Evolutionary conservation across 2,329 filamentous ascomycete genomes (phyloP), one percentile per base, ranked within the genome.

Genomic region (Fusarium tjaetaba): DNA sequence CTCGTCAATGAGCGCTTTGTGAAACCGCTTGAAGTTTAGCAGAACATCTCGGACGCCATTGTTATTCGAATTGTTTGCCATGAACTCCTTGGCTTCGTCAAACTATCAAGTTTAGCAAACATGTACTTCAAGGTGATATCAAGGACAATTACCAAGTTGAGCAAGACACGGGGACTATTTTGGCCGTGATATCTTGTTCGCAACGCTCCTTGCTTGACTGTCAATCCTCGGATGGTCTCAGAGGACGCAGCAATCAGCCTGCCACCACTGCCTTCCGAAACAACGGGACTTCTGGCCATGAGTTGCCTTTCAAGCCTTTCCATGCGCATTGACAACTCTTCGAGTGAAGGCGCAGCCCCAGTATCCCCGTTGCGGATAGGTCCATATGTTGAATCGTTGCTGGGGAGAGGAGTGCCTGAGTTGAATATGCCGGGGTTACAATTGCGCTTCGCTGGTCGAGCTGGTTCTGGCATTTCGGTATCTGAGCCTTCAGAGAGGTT

Each of bases 261-360:
- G 14, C 75, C 72, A 4, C 74, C 79, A 62, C 80, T 82, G 13
- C 76, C 70, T 34, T 84, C 83, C 8, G 82, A 82, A n/a, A 76
- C 78, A 11, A 80, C 81, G 9, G 85, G 82, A 59, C 81, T 84
- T 61, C 84, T 84, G 39, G 82, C 81, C 42, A 85, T 79, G 11
- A 88, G 77, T 4, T 87, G 82, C 68, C 83, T 86, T 74, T 90
- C 88, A n/a, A 90, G 80, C 14, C 86, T 84, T 61, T 89, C 87
- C 77, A 90, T 84, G 32, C 88, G 83, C 56, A 82, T 73, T 4
- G 84, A 81, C 41, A 89, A 82, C 49, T 89, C 86, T 61, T 89
- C 86, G 13, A 88, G 68, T 26, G 83, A 78, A 13, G 82, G 78
- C 43, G 80, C 34, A 55, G 78, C 79, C 28, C 78, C 65, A 13